These are phyloP conservation scores for Dactylellina drechsleri DNA, from an alignment of 2,329 filamentous ascomycete species.

Conservation along the genomic window DNA sequence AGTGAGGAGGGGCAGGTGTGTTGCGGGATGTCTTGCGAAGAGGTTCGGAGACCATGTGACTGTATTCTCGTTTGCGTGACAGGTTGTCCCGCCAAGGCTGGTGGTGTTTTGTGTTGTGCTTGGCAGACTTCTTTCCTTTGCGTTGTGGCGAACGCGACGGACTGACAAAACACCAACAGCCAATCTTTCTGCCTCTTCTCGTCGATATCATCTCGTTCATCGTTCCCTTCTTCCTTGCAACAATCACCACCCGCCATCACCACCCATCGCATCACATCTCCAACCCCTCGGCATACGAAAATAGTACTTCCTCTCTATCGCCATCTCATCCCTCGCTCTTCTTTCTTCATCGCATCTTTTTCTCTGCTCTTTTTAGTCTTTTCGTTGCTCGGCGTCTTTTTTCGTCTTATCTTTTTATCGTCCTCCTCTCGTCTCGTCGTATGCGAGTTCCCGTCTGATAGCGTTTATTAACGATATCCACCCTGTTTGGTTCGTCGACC, in stretches of 20 bases:
- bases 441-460: conserved; percentile 24
- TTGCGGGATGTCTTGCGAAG: conserved; percentile 9
- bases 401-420: conserved; percentile 11
- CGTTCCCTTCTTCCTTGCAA: neutral
- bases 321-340: neutral
- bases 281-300: conserved; percentile 13
- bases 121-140: neutral
- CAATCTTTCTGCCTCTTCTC: neutral
- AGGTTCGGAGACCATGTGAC: conserved; percentile 1
- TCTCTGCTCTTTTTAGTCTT: neutral
- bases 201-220: conserved; percentile 11
- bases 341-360: neutral
- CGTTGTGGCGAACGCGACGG: conserved; percentile 22
- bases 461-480: conserved; percentile 46
- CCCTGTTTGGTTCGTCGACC: conserved; percentile 55
- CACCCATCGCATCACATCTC: conserved; percentile 12
- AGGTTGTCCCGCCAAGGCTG: neutral
- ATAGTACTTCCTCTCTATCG: conserved; percentile 12
- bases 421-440: conserved; percentile 6
- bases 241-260: conserved; percentile 4
- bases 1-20: conserved; percentile 12
- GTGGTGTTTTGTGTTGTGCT: neutral
- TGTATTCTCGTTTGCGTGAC: neutral
- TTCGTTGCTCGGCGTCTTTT: neutral
- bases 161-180: conserved; percentile 19